These are phyloP conservation scores for Warburgia ugandensis DNA, from an alignment of 164 flowering plant species.

Conservation along the genomic window DNA sequence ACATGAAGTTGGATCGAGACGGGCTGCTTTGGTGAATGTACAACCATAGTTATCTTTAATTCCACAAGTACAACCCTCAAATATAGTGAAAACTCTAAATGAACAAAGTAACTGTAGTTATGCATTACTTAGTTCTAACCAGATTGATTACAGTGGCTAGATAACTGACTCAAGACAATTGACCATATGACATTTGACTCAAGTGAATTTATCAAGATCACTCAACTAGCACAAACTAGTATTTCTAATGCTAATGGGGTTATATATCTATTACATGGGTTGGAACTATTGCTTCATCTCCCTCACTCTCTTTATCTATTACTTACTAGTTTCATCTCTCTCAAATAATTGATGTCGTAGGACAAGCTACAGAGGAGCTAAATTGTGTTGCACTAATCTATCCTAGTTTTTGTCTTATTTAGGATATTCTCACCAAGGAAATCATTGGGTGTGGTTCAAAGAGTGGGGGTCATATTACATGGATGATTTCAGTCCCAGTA, in stretches of 20 bases:
- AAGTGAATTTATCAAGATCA: background rate
- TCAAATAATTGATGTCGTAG: background rate
- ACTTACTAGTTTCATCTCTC: background rate
- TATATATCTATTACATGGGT: background rate
- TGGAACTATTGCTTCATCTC: background rate
- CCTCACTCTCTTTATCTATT: background rate
- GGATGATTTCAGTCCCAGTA: background rate
- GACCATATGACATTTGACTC: slow-evolving; percentile 3
- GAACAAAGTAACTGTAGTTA: background rate
- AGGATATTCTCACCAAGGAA: background rate
- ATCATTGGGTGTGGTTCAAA: background rate
- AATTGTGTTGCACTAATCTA: too few species aligned
- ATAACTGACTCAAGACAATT: background rate
- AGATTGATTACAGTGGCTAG: background rate
- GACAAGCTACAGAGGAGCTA: too few species aligned
- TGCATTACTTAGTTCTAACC: background rate
- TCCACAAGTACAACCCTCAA: background rate
- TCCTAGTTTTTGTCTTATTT: background rate
- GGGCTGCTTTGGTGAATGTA: slow-evolving; percentile 26
- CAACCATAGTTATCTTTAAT: background rate
- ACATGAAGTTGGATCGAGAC: slow-evolving; percentile 39
- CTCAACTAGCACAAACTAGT: background rate
- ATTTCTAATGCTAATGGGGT: background rate
- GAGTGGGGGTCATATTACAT: background rate
- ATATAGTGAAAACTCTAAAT: too few species aligned